Conservation (phyloP, 73 alveolate species). For the Tetrahymena thermophila region DNA sequence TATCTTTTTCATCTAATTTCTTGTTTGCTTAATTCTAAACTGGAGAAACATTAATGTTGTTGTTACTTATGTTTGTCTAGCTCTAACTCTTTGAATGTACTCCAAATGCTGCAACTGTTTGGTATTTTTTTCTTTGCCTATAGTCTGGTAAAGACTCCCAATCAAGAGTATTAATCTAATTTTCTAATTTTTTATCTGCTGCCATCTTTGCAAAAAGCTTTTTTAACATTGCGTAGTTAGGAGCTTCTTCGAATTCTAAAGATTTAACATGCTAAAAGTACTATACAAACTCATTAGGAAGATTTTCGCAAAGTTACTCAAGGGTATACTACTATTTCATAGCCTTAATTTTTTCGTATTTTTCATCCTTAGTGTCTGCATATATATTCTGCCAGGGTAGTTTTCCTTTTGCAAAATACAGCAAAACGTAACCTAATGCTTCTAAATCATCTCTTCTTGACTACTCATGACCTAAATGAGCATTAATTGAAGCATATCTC, state of each 20-base stretch:
- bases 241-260: conserved; percentile 72
- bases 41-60: not conserved
- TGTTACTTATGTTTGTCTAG: not conserved
- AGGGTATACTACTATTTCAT: conserved; percentile 66
- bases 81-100: not conserved
- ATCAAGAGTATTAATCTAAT: not conserved
- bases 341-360: conserved; percentile 66
- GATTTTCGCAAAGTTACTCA: conserved; percentile 61
- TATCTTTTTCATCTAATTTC: not conserved
- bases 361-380: conserved; percentile 62
- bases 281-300: conserved; percentile 63
- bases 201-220: not conserved
- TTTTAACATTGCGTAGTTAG: conserved; percentile 37
- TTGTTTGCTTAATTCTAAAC: not conserved
- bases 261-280: conserved; percentile 55
- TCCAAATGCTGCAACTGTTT: not conserved
- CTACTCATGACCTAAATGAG: conserved; percentile 61
- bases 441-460: conserved; percentile 82
- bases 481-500: conserved; percentile 57
- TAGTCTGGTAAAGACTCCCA: not conserved
- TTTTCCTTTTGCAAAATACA: conserved; percentile 70
- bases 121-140: not conserved
- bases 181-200: not conserved
- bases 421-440: conserved; percentile 73
- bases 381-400: conserved; percentile 80